Conservation (phyloP, 306 rosid genomes). For the Sicyos baderoa region DNA sequence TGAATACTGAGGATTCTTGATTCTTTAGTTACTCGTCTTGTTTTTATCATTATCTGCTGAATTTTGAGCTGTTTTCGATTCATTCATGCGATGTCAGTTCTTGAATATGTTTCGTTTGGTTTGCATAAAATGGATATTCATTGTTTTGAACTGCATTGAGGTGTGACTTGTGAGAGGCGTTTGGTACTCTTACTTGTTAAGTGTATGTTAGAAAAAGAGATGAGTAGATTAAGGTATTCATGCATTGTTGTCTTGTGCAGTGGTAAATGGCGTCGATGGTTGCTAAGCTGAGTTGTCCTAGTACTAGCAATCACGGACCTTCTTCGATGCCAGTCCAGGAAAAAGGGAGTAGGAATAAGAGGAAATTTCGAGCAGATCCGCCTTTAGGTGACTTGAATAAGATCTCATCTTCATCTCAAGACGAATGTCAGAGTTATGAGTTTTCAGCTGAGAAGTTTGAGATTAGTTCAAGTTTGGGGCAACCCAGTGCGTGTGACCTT, state of each 20-base stretch:
- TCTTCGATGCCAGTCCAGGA: constrained; percentile 59
- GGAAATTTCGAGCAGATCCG: constrained; percentile 92
- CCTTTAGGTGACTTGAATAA: constrained; percentile 53
- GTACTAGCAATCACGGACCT: constrained; percentile 39
- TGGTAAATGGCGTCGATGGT: constrained; percentile 71
- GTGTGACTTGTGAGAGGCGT: constrained; percentile 9
- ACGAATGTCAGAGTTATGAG: constrained; percentile 58
- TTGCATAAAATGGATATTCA: constrained; percentile 16
- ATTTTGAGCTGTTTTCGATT: constrained; percentile 26
- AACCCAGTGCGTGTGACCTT: constrained; percentile 38
- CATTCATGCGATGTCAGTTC: constrained; percentile 18
- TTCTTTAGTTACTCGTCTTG: constrained; percentile 22
- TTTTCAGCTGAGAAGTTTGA: constrained; percentile 73
- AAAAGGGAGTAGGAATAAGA: constrained; percentile 81
- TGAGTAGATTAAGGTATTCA: constrained; percentile 24
- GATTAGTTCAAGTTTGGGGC: constrained; percentile 36
- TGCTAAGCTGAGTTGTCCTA: constrained; percentile 33
- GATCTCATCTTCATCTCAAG: constrained; percentile 41
- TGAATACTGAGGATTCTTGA: constrained; percentile 28
- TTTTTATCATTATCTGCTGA: constrained; percentile 18
- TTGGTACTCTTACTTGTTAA: constrained; percentile 15
- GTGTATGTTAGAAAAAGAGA: constrained; percentile 10
- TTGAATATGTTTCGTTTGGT: not conserved
- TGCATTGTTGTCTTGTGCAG: constrained; percentile 35
- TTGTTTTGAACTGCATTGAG: constrained; percentile 25